phyloP scores from a whole-genome alignment of 2,329 filamentous ascomycete genomes.

The Ambrosiella beaveri region DNA sequence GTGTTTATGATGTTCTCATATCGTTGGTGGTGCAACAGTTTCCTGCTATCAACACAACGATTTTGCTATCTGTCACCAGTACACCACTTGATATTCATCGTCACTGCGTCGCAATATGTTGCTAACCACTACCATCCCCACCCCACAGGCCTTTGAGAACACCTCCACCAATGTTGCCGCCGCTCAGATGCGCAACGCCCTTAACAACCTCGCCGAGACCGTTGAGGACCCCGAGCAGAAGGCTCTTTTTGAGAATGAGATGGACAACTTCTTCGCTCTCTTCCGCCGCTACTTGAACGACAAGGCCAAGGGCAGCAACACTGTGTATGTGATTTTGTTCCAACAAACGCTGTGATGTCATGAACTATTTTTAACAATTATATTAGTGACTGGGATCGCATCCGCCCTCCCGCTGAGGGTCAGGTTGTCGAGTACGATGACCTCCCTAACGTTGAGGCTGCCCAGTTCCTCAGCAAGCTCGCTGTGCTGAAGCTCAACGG shows the following conservation, averaged over 20 bases:
- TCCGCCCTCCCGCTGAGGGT: slow-evolving; percentile 76
- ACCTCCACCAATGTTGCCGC: slow-evolving; percentile 95
- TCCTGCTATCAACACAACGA: too few species aligned
- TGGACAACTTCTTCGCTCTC: slow-evolving; percentile 99
- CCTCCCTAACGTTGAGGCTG: slow-evolving; percentile 74
- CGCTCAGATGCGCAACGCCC: slow-evolving; percentile 95
- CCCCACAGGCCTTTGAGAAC: slow-evolving; percentile 82
- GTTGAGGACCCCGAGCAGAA: slow-evolving; percentile 67
- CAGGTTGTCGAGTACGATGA: slow-evolving; percentile 94
- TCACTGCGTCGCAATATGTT: slow-evolving; percentile 15
- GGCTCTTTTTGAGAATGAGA: slow-evolving; percentile 97
- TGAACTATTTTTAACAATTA: neutral
- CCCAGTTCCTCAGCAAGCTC: slow-evolving; percentile 90
- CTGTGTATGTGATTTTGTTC: slow-evolving; percentile 39
- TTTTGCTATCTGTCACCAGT: neutral
- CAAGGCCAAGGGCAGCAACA: slow-evolving; percentile 85
- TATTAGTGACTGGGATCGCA: slow-evolving; percentile 81
- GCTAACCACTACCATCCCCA: slow-evolving; percentile 16
- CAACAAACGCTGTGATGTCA: neutral
- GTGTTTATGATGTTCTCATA: neutral
- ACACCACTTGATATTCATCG: neutral
- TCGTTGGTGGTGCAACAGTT: neutral
- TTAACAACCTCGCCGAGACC: slow-evolving; percentile 82
- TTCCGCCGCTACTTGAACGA: slow-evolving; percentile 98
- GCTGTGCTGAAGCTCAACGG: slow-evolving; percentile 98